Base-by-base conservation (phyloP, 1,139 yeast species). In the Suhomyces guaymorum region DNA sequence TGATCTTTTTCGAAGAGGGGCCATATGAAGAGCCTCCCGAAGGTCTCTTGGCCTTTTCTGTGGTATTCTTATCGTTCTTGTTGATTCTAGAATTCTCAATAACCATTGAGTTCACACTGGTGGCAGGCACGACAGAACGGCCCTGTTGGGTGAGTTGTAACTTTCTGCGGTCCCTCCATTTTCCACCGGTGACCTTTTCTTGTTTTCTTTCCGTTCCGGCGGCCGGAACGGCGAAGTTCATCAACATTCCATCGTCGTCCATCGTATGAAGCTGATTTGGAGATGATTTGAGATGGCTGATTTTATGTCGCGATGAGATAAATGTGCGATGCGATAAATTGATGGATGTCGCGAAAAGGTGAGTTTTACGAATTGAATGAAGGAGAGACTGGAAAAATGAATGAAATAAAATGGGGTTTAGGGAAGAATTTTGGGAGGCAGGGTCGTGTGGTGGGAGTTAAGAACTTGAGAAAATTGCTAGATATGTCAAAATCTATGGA, bases 131-230 rank as follows among this genome's bases (percentile, higher is more conserved):
- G 44, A 71, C 58, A 1, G 69, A 68, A 54, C 78, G 62, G 15
- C 80, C 80, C 48, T 66, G 70, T 29, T 66, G 47, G 14, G 63
- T 55, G 37, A 78, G 61, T 49, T 75, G 78, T 28, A 72, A 70
- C 51, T 74, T 75, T 48, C 94, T 69, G 43, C 95, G 72, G 41
- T 86, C 95, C 49, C 77, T 82, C 95, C 95, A 85, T 49, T 73
- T 73, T 6, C 94, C 94, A 19, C 94, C 92, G 6, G 73, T 66
- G 4, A 76, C 68, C 46, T 78, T 80, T 2, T 52, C 41, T 11
- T 42, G 43, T 36, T 28, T 39, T 44, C 44, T 37, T 24, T 31
- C 38, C 5, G 32, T 31, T 8, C 40, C 33, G 5, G 57, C 51
- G 8, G 59, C 55, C 10, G 66, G 65, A 5, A 66, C 57, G 28